Evolutionary conservation across 345 rosid genomes (phyloP), one percentile per base, ranked within the genome.

Genomic region (Melaleuca alternifolia): DNA sequence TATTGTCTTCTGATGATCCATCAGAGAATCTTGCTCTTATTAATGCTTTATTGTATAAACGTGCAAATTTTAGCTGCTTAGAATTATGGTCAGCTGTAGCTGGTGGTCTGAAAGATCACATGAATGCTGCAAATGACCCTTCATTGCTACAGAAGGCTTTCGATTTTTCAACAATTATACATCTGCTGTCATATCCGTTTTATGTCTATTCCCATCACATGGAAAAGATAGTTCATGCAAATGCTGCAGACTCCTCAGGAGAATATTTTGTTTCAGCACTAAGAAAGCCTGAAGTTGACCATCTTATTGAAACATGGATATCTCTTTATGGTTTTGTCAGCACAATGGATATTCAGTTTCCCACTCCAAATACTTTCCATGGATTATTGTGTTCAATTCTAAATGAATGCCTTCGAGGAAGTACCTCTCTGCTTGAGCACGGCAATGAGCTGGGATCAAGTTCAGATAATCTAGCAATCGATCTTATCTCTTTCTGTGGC

Each of bases 171-270:
- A 81, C 87, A 50, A 30, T 92, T 54, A 85, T 86, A 89, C 90
- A 88, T 84, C 88, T 94, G 77, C 88, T 94, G 44, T 77, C 90
- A 46, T 93, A 91, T 59, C 96, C 96, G 79, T 89, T 94, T 87
- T 75, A 85, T 82, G 84, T 86, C 71, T 90, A 85, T 86, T 87
- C 89, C 88, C 44, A 7, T 50, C 71, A 52, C 51, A 84, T 5
- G 61, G 54, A 88, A 51, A 88, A 86, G 77, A 41, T 62, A 50
- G 54, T n/a, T 37, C 52, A 51, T 11, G 54, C 54, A 77, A 51
- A 85, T 57, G 81, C 54, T 51, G 53, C 82, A 82, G 85, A 82
- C 51, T 79, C 90, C 86, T 87, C 44, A 84, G 87, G 87, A 83
- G 89, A 87, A 76, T 84, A 61, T 85, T 61, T 44, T 83, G 83